Base-by-base conservation (phyloP, 768 basidiomycete genomes). In the Dacryopinax spathularia region DNA sequence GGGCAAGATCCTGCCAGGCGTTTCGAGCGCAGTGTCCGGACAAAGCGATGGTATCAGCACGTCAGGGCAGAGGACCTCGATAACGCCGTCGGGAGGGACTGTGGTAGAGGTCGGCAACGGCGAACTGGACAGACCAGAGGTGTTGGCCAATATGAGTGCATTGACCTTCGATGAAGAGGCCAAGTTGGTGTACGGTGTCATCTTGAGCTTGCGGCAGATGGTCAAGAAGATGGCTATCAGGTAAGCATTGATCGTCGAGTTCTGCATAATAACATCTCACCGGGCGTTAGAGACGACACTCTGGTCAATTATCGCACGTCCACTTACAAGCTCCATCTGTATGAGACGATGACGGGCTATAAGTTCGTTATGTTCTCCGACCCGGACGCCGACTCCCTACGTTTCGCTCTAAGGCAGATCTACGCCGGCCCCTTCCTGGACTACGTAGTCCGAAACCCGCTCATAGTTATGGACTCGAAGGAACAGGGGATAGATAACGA, bases 91-190 rank as follows among this genome's bases (percentile, higher is more conserved):
- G 31, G 80, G 87, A 0, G 88, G 88, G 5, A 76, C 88, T 60
- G 82, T 89, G 60, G 81, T 90, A 29, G 87, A 88, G 1, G 75
- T 78, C 41, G 75, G 73, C 64, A 74, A 78, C 73, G 82, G 84
- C 41, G 73, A 68, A 37, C 73, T 2, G 65, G 43, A 66, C 63
- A 20, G 68, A 67, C 15, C 68, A 66, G 18, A 67, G 64, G 31
- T 16, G 31, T 65, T 62, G 25, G 35, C 25, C 31, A 76, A 79
- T 10, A 82, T 76, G 65, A 78, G 83, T 2, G 84, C 82, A 18
- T 77, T 99, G 20, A 79, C 95, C 5, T 98, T 99, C 68, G 96
- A 99, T 71, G 96, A 99, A 73, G 95, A 99, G 74, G 87, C 87
- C 0, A 99, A 99, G 72, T 81, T 99, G 65, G 94, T 99, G 0